Evolutionary conservation across 2,329 filamentous ascomycete genomes (phyloP), one percentile per base, ranked within the genome.

Genomic region (Kalaharituber pfeilii): DNA sequence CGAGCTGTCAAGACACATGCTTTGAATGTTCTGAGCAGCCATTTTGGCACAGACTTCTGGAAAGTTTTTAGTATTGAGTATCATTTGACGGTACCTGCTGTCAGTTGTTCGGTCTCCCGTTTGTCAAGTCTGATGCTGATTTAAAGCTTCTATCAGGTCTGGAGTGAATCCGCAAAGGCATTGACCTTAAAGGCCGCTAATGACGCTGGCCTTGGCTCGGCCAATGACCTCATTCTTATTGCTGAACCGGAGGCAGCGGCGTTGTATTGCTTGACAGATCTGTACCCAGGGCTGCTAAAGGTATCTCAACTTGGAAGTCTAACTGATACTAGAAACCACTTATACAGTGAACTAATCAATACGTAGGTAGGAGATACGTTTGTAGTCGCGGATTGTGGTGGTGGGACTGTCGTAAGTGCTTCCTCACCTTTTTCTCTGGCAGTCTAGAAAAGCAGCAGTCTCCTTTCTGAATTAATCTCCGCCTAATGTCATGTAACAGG

Each of bases 161-260:
- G 52, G 56, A 54, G 54, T 15, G 56, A 56, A 30, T 42, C 49
- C 1, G 54, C 52, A 22, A 58, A 56, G 39, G 50, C 44, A 2
- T n/a, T 47, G 29, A 54, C 52, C 2, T 36, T 56, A 24, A 11
- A 53, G 24, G 56, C 56, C 1, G 56, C 56, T 15, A 15, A 45
- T 9, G 22, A 13, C 6, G 56, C 56, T 5, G 56, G 56, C 5
- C n/a, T 57, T 9, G 42, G 15, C 11, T 30, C 50, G 3, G 25
- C 13, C 2, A 28, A 29, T 1, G 25, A 51, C 25, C 30, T 36
- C 1, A 55, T 57, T 25, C 39, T 56, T 13, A 54, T 58, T 33
- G 50, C 51, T 2, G 56, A 58, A 20, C 56, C 56, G 13, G 56
- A 57, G 27, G 56, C 56, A 8, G 56, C 56, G 3, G 56, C 56